phyloP scores from a whole-genome alignment of 2,329 filamentous ascomycete genomes.

The Monilinia laxa region DNA sequence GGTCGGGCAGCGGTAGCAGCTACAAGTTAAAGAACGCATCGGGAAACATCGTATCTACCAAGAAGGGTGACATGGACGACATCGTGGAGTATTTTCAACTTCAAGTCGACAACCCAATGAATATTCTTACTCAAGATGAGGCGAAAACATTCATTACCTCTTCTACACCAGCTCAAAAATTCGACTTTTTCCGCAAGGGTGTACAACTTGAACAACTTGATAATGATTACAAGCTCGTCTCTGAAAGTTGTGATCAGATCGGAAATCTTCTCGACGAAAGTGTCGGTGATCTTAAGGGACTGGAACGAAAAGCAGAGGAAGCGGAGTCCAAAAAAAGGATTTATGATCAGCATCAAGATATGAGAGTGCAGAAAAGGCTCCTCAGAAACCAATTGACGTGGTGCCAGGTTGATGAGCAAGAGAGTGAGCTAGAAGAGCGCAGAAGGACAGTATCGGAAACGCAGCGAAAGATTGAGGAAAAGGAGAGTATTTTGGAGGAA shows the following conservation, averaged over 20 bases:
- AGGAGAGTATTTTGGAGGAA: constrained; percentile 51
- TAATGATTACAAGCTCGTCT: constrained; percentile 83
- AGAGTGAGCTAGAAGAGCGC: constrained; percentile 52
- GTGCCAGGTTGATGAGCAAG: constrained; percentile 79
- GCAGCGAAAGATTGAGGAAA: constrained; percentile 43
- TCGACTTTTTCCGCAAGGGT: constrained; percentile 93
- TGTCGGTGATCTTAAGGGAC: constrained; percentile 59
- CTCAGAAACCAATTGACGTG: constrained; percentile 73
- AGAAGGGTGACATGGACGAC: constrained; percentile 84
- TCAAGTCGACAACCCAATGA: constrained; percentile 96
- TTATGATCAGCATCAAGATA: constrained; percentile 63
- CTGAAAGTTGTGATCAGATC: constrained; percentile 73
- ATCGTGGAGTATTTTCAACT: constrained; percentile 91
- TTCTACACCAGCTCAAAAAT: constrained; percentile 80
- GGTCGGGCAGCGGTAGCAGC: constrained; percentile 63
- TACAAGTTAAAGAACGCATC: constrained; percentile 82
- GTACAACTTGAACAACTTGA: constrained; percentile 92
- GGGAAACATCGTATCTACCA: constrained; percentile 72
- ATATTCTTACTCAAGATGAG: constrained; percentile 91
- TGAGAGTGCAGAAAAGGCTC: constrained; percentile 60
- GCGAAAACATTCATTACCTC: constrained; percentile 89
- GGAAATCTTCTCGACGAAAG: constrained; percentile 61
- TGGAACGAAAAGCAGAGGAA: constrained; percentile 59
- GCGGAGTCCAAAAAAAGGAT: constrained; percentile 64
- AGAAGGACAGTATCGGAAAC: constrained; percentile 40